Evolutionary conservation across 192 early-diverging fungal genomes (phyloP).

Genomic region (Geranomyces variabilis): DNA sequence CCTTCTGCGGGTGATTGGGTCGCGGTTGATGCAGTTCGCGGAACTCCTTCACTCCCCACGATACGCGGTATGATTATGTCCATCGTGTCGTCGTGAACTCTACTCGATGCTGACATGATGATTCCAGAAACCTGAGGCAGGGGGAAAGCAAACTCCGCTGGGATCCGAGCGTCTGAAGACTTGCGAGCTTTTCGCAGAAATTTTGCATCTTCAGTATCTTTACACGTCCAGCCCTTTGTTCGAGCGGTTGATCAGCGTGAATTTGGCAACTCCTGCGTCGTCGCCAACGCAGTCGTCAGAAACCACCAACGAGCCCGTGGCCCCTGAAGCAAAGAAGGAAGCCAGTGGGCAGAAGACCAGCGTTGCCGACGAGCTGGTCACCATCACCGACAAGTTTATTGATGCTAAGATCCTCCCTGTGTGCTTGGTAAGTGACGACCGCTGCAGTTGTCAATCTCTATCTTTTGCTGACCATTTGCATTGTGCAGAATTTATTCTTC

Average conservation of each 20-base stretch:
- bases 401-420: constrained; percentile 53
- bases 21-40: constrained; percentile 77
- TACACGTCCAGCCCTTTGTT: constrained; percentile 63
- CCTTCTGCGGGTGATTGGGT: constrained; percentile 83
- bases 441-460: constrained; percentile 7
- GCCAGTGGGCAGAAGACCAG: constrained; percentile 11
- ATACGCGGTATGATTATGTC: constrained; percentile 58
- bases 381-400: constrained; percentile 54
- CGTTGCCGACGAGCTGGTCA: constrained; percentile 59
- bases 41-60: constrained; percentile 74
- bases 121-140: constrained; percentile 54
- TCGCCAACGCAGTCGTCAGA: not conserved
- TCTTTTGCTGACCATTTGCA: constrained; percentile 17
- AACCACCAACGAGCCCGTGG: not conserved
- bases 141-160: constrained; percentile 78
- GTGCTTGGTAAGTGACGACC: constrained; percentile 48
- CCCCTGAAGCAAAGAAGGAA: constrained; percentile 20
- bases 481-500: constrained; percentile 80
- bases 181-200: constrained; percentile 98
- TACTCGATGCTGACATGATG: not conserved
- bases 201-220: constrained; percentile 81
- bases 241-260: constrained; percentile 45
- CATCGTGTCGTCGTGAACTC: not conserved
- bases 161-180: constrained; percentile 95
- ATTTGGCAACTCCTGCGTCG: not conserved